Percentiles rank a stretch among this genome's conserved stretches.
Conservation (phyloP, 2,329 filamentous ascomycete genomes). For the Claviceps sp. region DNA sequence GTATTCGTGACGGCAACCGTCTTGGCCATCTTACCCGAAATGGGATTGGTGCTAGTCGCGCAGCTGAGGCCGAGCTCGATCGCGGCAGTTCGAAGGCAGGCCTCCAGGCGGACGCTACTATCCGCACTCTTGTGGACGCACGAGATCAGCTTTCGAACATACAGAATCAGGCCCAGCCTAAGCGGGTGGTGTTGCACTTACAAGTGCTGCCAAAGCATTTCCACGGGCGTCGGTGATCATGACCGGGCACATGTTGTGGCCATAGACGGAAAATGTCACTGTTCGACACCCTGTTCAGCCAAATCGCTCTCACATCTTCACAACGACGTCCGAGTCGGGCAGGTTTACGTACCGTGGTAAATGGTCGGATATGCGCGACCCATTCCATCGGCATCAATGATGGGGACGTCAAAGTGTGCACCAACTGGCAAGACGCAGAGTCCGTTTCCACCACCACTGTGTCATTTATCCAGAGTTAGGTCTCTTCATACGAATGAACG, state of each 20-base stretch:
- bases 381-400: constrained; percentile 26
- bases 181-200: constrained; percentile 3
- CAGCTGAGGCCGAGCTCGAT: constrained; percentile 26
- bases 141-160: background rate
- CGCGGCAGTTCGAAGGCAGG: constrained; percentile 21
- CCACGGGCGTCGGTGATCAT: constrained; percentile 23
- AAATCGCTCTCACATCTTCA: background rate
- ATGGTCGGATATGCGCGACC: constrained; percentile 25
- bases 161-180: background rate
- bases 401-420: constrained; percentile 22
- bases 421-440: constrained; percentile 20
- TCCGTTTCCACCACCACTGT: constrained; percentile 25
- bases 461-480: background rate
- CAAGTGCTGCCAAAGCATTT: constrained; percentile 22
- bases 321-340: no score
- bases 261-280: constrained; percentile 27
- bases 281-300: background rate
- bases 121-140: constrained; percentile 18
- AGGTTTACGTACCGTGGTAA: constrained; percentile 16
- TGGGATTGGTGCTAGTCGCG: constrained; percentile 21
- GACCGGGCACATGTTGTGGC: constrained; percentile 22
- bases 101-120: constrained; percentile 21
- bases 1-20: constrained; percentile 12
- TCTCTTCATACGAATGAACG: background rate
- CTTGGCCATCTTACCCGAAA: constrained; percentile 12